These are phyloP conservation scores for Nitzschia inconspicua DNA, from an alignment of 108 stramenopile genomes.

Conservation along the genomic window DNA sequence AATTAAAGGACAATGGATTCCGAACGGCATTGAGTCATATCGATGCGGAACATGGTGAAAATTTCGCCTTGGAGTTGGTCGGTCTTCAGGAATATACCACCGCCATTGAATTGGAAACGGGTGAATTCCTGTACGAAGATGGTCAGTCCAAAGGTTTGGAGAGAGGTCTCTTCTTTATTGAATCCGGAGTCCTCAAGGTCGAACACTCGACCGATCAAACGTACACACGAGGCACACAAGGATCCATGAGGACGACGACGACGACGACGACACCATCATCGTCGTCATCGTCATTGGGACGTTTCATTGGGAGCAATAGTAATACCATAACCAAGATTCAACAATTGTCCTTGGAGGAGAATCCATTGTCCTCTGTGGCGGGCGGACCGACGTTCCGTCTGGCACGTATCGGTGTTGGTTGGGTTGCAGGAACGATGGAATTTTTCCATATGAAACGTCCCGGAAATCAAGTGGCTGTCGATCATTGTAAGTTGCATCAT, in stretches of 20 bases:
- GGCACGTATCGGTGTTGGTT: slow-evolving; percentile 68
- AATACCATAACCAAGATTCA: not conserved
- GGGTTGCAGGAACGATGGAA: slow-evolving; percentile 46
- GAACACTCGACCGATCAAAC: slow-evolving; percentile 5
- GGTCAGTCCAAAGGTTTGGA: slow-evolving; percentile 13
- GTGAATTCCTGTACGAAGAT: slow-evolving; percentile 34
- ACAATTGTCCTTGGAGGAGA: not conserved
- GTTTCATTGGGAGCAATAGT: not conserved
- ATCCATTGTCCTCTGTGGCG: not conserved
- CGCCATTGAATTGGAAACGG: slow-evolving; percentile 40
- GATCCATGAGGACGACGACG: not conserved
- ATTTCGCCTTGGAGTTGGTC: slow-evolving; percentile 27
- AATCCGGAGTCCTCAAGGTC: slow-evolving; percentile 46
- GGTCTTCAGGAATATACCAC: slow-evolving; percentile 46
- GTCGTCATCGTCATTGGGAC: not conserved
- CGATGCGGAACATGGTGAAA: slow-evolving; percentile 30
- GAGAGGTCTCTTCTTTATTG: slow-evolving; percentile 69
- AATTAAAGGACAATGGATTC: not conserved
- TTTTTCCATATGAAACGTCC: slow-evolving; percentile 11
- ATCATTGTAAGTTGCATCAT: slow-evolving; percentile 59
- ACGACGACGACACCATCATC: no score
- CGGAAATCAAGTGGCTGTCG: slow-evolving; percentile 32
- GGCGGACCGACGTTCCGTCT: slow-evolving; percentile 53
- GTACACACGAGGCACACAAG: not conserved
- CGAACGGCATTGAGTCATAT: slow-evolving; percentile 4